Percentiles rank a stretch among this genome's conserved stretches.
phyloP scores from a whole-genome alignment of 805 yeast species.

The Starmerella sp. region DNA sequence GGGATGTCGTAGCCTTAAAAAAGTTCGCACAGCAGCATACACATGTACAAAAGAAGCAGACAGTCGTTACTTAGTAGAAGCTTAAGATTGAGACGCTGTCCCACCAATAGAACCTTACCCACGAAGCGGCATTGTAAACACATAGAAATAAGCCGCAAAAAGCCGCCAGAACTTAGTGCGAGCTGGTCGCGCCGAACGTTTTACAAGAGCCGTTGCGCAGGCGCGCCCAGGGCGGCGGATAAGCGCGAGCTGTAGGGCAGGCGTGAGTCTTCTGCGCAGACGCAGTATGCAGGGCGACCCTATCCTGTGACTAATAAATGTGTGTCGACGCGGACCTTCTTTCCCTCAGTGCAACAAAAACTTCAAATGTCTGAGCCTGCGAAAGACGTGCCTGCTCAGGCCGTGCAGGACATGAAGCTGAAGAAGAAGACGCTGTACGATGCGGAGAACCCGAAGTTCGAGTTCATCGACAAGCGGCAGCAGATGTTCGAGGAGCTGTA shows the following conservation, averaged over 20 bases:
- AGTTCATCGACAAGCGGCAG: constrained; percentile 68
- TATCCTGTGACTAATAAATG: background rate
- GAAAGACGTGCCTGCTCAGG: constrained; percentile 10
- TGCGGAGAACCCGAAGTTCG: constrained; percentile 60
- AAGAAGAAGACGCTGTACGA: constrained; percentile 19
- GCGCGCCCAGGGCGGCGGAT: no score
- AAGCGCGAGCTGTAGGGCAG: no score
- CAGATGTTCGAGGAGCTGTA: constrained; percentile 69
- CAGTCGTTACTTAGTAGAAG: background rate
- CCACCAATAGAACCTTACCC: background rate
- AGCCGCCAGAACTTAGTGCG: no score
- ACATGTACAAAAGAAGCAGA: background rate
- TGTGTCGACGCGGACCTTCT: background rate
- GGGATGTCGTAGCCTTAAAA: background rate
- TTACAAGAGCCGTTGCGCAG: no score
- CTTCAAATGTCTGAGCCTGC: constrained; percentile 1
- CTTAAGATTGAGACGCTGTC: background rate
- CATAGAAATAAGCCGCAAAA: no score
- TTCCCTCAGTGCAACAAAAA: background rate
- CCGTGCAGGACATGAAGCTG: constrained; percentile 11
- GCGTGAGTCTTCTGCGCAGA: no score
- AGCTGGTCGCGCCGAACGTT: no score
- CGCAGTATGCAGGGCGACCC: background rate
- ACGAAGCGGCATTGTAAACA: no score
- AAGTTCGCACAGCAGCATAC: no score